These are phyloP conservation scores for Russula ochroleuca DNA, from an alignment of 768 basidiomycete species.

Conservation along the genomic window DNA sequence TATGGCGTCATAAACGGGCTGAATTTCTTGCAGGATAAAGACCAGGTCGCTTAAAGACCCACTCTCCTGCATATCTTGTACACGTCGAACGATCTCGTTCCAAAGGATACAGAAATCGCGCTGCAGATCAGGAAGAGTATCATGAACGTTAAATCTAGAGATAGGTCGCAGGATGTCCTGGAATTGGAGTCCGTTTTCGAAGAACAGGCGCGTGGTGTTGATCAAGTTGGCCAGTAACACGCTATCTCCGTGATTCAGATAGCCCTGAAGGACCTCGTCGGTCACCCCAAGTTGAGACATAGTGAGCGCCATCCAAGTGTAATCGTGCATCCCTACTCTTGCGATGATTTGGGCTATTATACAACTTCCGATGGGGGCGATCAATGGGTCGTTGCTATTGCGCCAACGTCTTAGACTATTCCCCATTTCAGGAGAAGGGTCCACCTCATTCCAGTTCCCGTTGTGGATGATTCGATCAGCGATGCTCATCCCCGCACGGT, in stretches of 20 bases:
- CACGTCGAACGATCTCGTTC: neutral
- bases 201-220: neutral
- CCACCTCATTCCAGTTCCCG: neutral
- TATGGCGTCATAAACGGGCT: neutral
- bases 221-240: neutral
- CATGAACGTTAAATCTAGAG: neutral
- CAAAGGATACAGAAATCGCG: neutral
- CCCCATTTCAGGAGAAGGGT: neutral
- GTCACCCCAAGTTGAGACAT: neutral
- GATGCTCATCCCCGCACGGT: neutral
- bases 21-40: neutral
- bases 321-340: neutral
- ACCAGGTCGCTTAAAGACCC: neutral
- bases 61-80: neutral
- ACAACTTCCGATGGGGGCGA: neutral
- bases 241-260: conserved; percentile 4
- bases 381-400: neutral
- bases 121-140: neutral
- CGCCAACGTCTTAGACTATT: neutral
- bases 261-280: neutral
- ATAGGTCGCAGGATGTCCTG: neutral
- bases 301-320: neutral
- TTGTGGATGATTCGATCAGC: neutral
- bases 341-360: neutral
- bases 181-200: neutral